phyloP scores from a whole-genome alignment of 345 rosid species.

The Populus alba region DNA sequence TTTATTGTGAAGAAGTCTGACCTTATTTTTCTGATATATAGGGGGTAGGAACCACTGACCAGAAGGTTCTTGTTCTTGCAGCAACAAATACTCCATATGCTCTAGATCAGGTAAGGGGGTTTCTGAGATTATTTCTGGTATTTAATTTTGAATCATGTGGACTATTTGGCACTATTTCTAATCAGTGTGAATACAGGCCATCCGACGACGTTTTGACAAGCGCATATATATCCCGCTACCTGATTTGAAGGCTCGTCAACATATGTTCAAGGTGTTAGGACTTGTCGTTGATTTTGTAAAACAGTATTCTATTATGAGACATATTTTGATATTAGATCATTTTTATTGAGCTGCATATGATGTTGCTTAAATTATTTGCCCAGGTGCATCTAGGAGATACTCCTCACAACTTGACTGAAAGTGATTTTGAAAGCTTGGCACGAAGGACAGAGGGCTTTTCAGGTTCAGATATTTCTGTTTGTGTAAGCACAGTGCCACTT shows the following conservation, averaged over 20 bases:
- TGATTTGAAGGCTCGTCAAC: conserved; percentile 82
- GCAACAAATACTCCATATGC: conserved; percentile 96
- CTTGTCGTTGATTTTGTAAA: background rate
- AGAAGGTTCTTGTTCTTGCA: conserved; percentile 93
- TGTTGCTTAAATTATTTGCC: conserved; percentile 12
- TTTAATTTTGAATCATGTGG: conserved; percentile 8
- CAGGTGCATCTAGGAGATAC: conserved; percentile 97
- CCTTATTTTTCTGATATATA: conserved; percentile 23
- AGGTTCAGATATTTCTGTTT: conserved; percentile 91
- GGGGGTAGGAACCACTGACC: conserved; percentile 91
- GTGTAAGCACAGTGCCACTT: conserved; percentile 50
- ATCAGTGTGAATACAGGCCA: conserved; percentile 59
- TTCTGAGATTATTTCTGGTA: conserved; percentile 5
- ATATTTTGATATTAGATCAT: conserved; percentile 1
- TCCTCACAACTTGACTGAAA: conserved; percentile 79
- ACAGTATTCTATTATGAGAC: background rate
- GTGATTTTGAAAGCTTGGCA: conserved; percentile 82
- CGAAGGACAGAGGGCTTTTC: conserved; percentile 84
- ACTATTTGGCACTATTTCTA: conserved; percentile 19
- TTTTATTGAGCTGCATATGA: background rate
- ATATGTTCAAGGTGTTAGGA: conserved; percentile 76
- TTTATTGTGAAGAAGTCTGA: background rate
- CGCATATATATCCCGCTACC: conserved; percentile 96
- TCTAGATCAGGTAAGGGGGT: conserved; percentile 64
- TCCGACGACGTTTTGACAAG: conserved; percentile 92